Conservation (phyloP, 2,329 filamentous ascomycete species). For the Fusarium agapanthi region DNA sequence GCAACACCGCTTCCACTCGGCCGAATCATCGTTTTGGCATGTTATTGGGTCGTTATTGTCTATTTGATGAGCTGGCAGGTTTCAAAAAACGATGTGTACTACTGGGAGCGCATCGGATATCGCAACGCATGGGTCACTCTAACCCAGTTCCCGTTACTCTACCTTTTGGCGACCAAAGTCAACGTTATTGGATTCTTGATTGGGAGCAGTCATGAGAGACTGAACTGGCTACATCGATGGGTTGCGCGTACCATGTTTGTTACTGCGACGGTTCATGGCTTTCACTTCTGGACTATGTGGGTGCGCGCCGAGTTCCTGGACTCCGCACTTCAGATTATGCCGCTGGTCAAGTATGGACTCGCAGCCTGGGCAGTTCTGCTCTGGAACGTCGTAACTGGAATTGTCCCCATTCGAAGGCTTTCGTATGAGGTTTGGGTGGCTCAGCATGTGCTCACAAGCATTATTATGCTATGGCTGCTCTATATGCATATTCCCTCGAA, state of each 20-base stretch:
- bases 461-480: slow-evolving; percentile 69
- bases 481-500: slow-evolving; percentile 69
- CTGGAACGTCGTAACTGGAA: slow-evolving; percentile 71
- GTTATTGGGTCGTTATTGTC: slow-evolving; percentile 67
- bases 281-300: slow-evolving; percentile 74
- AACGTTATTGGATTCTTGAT: slow-evolving; percentile 67
- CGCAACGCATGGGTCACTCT: slow-evolving; percentile 74
- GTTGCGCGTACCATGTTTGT: slow-evolving; percentile 74
- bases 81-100: slow-evolving; percentile 62
- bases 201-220: slow-evolving; percentile 71
- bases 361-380: slow-evolving; percentile 72
- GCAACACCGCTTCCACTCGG: slow-evolving; percentile 67
- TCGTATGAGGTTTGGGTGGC: slow-evolving; percentile 75
- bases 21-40: slow-evolving; percentile 60
- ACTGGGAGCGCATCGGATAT: slow-evolving; percentile 72
- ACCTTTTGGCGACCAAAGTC: slow-evolving; percentile 68
- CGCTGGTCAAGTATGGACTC: slow-evolving; percentile 72
- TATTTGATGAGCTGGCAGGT: slow-evolving; percentile 64
- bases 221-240: slow-evolving; percentile 81
- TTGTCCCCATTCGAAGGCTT: slow-evolving; percentile 71
- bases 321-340: slow-evolving; percentile 67
- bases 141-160: slow-evolving; percentile 71
- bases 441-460: slow-evolving; percentile 71
- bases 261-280: slow-evolving; percentile 74
- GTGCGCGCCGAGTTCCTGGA: slow-evolving; percentile 66